Evolutionary conservation across 2,329 filamentous ascomycete species (phyloP), one percentile per base, ranked within the genome.

Genomic region (Aspergillus bombycis): DNA sequence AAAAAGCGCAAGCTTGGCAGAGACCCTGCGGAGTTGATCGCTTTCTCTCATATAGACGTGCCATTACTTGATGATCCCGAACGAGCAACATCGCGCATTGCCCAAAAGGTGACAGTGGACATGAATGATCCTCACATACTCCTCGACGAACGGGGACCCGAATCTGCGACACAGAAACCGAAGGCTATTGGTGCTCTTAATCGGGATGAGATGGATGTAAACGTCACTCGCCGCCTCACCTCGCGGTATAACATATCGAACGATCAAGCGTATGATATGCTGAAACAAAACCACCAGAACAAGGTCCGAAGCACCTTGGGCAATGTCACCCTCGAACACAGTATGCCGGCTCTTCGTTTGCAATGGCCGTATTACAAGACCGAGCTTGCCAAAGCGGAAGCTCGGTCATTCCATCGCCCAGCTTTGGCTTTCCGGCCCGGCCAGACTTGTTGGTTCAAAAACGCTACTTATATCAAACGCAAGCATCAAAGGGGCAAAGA

Each of bases 291-390:
- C 74, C 94, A 96, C 74, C 93, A 96, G 80, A 93, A 92, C 84
- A 98, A 97, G 79, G 92, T 99, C 65, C 89, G 95, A 69, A 95
- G 93, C 58, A 96, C 93, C 1, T 87, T 99, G 65, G 93, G 93
- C 53, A 94, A 94, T 73, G 88, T 97, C 66, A 89, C 91, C n/a
- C 89, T 99, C 48, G 95, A 99, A 76, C 95, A 99, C 80, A 94
- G 92, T 77, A 84, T 97, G 83, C 94, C 95, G 19, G 95, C 95
- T 12, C 84, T 94, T 72, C 94, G 94, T 74, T 82, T 99, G 46
- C 92, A 96, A 66, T 98, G 92, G 87, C 95, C 95, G 45, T 98
- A 97, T 83, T 99, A 98, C 82, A 92, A 92, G 74, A 93, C 95
- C 61, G 92, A 91, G 73, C 83, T 97, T 23, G 85, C 88, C 32